Evolutionary conservation across 2,329 filamentous ascomycete genomes (phyloP), one percentile per base, ranked within the genome.

Genomic region (Tolypocladium nubicola): DNA sequence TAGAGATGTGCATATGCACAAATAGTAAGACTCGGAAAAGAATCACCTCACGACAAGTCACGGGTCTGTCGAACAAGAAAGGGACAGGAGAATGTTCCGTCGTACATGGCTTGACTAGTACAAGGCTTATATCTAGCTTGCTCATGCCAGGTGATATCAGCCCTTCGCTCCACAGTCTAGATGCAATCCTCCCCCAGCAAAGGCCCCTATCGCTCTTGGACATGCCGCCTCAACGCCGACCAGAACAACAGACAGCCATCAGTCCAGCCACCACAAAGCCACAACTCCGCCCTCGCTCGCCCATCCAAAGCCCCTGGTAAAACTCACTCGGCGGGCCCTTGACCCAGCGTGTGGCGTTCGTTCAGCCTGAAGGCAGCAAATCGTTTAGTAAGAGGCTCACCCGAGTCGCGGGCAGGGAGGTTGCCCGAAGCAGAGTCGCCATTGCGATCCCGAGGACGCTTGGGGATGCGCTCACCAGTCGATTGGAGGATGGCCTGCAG

Each of bases 381-480:
- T 75, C 80, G 77, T 76, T 85, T 85, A 83, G 82, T 79, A 78
- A 84, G 79, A 62, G 77, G 79, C 75, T 80, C 78, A 69, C 75
- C 77, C 62, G 73, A 71, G 59, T 71, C 70, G 63, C 64, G 64
- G 57, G 66, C 62, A 60, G 60, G 62, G 56, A 65, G 62, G 41
- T 60, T 61, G 45, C 54, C 43, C 38, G 61, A 59, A 54, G 63
- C 62, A 59, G 62, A 61, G 64, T 62, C 64, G 63, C 62, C 73
- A 69, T 70, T 70, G 67, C 69, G 66, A 64, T 72, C 70, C 68
- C 75, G 76, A 69, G 70, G 73, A 70, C 84, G 88, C 81, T 94
- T 95, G 74, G 86, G 86, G 83, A 87, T 84, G 84, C 87, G 87
- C 89, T 96, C 92, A 96, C 92, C 90, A 82, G 90, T 91, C 84